These are phyloP conservation scores for Podaxis rugospora DNA, from an alignment of 768 basidiomycete species.

Conservation along the genomic window DNA sequence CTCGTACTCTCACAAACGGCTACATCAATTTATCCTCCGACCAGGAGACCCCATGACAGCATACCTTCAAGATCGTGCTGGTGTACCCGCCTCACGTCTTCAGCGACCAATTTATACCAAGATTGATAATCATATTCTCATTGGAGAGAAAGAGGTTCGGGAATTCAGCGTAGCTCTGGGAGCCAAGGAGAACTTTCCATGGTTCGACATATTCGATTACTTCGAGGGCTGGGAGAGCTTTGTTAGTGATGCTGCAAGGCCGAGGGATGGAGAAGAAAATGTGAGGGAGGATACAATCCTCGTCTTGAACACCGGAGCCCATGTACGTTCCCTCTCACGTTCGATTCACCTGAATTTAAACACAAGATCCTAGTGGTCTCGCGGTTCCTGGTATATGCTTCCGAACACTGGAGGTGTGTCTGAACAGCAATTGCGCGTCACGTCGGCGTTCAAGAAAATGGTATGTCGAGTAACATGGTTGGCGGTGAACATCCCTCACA, in stretches of 20 bases:
- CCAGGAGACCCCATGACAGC: slow-evolving; percentile 11
- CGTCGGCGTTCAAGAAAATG: slow-evolving; percentile 12
- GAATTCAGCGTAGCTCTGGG: slow-evolving; percentile 9
- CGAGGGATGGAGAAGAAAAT: slow-evolving; percentile 8
- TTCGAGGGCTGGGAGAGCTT: slow-evolving; percentile 16
- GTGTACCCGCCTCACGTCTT: slow-evolving; percentile 15
- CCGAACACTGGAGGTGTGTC: background rate
- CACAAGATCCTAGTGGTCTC: slow-evolving; percentile 12
- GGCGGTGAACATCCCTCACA: background rate
- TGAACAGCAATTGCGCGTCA: slow-evolving; percentile 10
- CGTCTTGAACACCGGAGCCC: slow-evolving; percentile 14
- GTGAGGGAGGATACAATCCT: slow-evolving; percentile 15
- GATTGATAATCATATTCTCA: slow-evolving; percentile 16
- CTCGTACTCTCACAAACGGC: background rate
- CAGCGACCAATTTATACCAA: slow-evolving; percentile 11
- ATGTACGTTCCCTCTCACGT: slow-evolving; percentile 7
- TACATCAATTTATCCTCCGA: slow-evolving; percentile 11
- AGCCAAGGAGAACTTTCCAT: slow-evolving; percentile 10
- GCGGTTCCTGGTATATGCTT: slow-evolving; percentile 16
- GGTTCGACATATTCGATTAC: slow-evolving; percentile 11
- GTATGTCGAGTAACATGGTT: background rate
- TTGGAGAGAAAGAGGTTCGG: slow-evolving; percentile 14
- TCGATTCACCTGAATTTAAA: background rate
- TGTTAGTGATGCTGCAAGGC: slow-evolving; percentile 5
- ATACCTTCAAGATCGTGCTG: slow-evolving; percentile 12